phyloP scores from a whole-genome alignment of 2,329 filamentous ascomycete species.

The Fusarium sp. region DNA sequence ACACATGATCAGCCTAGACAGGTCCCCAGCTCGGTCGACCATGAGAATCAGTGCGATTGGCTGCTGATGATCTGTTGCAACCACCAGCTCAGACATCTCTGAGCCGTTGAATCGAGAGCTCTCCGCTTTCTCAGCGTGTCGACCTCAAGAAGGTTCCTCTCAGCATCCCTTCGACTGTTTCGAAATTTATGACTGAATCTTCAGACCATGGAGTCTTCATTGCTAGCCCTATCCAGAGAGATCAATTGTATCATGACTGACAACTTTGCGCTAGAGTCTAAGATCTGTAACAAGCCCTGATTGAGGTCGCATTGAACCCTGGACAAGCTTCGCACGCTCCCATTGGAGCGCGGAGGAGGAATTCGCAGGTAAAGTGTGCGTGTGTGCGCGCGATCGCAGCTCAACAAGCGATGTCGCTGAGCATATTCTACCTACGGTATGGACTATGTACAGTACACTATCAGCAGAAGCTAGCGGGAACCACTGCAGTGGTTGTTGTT shows the following conservation, averaged over 20 bases:
- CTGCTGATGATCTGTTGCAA: constrained; percentile 26
- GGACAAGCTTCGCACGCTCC: constrained; percentile 29
- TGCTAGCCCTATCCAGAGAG: not conserved
- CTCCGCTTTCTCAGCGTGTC: constrained; percentile 17
- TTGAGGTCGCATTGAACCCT: constrained; percentile 29
- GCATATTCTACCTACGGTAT: constrained; percentile 6
- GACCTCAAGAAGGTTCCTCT: constrained; percentile 3
- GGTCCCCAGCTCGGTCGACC: constrained; percentile 32
- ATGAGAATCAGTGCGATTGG: constrained; percentile 35
- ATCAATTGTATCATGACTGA: constrained; percentile 3
- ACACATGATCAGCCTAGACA: constrained; percentile 34
- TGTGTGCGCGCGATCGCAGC: constrained; percentile 26
- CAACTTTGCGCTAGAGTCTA: constrained; percentile 29
- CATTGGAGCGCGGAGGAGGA: constrained; percentile 29
- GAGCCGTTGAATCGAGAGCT: constrained; percentile 25
- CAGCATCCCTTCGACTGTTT: not conserved
- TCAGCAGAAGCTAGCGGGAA: constrained; percentile 25
- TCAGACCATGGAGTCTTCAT: constrained; percentile 2
- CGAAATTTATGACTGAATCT: constrained; percentile 16
- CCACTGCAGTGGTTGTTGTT: constrained; percentile 19
- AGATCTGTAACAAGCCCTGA: constrained; percentile 24
- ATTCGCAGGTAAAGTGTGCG: constrained; percentile 25
- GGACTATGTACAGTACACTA: not conserved
- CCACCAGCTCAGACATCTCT: constrained; percentile 33
- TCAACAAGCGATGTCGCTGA: constrained; percentile 34